phyloP scores from a whole-genome alignment of 108 stramenopile genomes.

The Stephanodiscus minutulus region DNA sequence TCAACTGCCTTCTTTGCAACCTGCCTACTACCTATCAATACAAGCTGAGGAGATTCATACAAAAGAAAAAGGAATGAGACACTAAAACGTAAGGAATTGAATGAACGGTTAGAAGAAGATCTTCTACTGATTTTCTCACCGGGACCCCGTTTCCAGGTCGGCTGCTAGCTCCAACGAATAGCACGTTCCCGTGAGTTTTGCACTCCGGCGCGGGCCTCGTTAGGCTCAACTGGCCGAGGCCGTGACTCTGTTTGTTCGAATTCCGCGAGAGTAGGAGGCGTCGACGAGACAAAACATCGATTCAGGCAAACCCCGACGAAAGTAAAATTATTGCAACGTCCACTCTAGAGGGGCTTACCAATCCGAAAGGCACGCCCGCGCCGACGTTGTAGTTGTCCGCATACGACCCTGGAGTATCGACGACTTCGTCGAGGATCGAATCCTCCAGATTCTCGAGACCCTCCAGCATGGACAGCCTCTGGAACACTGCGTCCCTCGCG shows the following conservation, averaged over 20 bases:
- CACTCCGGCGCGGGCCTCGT: conserved; percentile 59
- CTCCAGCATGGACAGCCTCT: conserved; percentile 56
- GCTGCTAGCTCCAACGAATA: conserved; percentile 87
- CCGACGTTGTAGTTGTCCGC: conserved; percentile 77
- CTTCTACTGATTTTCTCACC: conserved; percentile 16
- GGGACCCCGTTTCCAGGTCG: conserved; percentile 94
- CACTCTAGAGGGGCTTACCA: conserved; percentile 44
- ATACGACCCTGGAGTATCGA: conserved; percentile 77
- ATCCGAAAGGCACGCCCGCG: conserved; percentile 79
- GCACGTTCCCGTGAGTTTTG: conserved; percentile 52
- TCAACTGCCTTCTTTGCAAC: conserved; percentile 2
- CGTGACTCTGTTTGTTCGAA: conserved; percentile 56
- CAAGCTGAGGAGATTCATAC: not conserved
- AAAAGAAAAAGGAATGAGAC: not conserved
- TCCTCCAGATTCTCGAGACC: conserved; percentile 51
- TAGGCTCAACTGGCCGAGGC: conserved; percentile 74
- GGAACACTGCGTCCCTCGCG: conserved; percentile 56
- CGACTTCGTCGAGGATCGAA: conserved; percentile 67
- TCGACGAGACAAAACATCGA: not conserved
- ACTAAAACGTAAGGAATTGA: not conserved
- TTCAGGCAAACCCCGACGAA: not conserved
- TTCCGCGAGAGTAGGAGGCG: not conserved
- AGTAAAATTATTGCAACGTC: not conserved
- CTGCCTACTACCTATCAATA: conserved; percentile 4
- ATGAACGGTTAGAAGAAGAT: not conserved